Evolutionary conservation across 805 yeast species (phyloP).

Genomic region (Metschnikowia noctiluminum): DNA sequence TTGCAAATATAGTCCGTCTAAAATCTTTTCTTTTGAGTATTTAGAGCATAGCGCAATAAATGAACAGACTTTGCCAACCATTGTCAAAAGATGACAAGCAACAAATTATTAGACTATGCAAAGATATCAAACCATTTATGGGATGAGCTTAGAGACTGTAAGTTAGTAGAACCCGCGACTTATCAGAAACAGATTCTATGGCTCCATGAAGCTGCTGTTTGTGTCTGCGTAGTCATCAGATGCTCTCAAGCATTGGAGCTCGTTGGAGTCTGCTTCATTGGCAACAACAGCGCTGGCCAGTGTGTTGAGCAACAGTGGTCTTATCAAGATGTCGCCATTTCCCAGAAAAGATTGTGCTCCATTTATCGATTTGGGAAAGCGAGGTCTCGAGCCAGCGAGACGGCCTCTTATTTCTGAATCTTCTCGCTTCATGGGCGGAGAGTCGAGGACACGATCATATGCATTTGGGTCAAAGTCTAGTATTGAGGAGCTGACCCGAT

Average conservation of each 20-base stretch:
- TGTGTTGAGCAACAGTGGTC: slow-evolving; percentile 33
- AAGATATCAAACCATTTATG: no score
- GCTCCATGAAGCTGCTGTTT: slow-evolving; percentile 2
- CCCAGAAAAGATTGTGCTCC: background rate
- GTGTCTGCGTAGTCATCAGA: background rate
- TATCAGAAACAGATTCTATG: no score
- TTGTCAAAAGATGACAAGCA: no score
- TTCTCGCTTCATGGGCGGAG: slow-evolving; percentile 26
- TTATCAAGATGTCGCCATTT: slow-evolving; percentile 4
- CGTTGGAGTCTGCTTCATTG: background rate
- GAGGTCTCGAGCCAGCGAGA: background rate
- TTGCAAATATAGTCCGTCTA: background rate
- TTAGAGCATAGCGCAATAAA: no score
- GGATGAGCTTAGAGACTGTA: no score
- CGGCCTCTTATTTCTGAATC: slow-evolving; percentile 1
- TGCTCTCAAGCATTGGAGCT: background rate
- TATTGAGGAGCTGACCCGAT: slow-evolving; percentile 23
- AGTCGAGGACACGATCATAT: slow-evolving; percentile 28
- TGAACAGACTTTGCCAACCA: no score
- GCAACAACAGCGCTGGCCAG: slow-evolving; percentile 27
- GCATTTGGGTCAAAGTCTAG: slow-evolving; percentile 28
- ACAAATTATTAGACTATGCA: no score
- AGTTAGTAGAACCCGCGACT: no score
- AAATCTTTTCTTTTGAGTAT: no score
- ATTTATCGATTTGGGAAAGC: background rate